A percentile compares a stretch with the other conserved stretches of the same genome.
Evolutionary conservation across 352 stramenopile genomes (phyloP).

Genomic region (Phytophthora sansomeana): DNA sequence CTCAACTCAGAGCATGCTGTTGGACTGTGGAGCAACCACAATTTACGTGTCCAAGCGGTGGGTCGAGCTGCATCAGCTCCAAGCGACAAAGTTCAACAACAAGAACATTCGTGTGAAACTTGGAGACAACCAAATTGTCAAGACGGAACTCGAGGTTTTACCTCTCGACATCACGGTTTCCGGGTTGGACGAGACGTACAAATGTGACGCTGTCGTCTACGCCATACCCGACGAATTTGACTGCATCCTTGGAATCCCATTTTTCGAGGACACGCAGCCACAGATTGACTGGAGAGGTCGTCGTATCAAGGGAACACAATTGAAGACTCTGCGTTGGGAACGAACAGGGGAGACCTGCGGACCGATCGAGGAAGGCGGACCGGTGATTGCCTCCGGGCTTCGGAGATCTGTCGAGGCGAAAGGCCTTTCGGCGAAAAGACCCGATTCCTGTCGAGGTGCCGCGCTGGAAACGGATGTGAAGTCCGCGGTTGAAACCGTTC

Average conservation of each 20-base stretch:
- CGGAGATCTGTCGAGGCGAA: slow-evolving; percentile 13
- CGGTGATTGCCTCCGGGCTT: slow-evolving; percentile 12
- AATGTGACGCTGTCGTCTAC: too few species aligned
- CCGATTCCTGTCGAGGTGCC: slow-evolving; percentile 9
- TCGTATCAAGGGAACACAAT: too few species aligned
- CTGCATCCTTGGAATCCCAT: too few species aligned
- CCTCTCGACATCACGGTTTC: not conserved
- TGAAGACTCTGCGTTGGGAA: too few species aligned
- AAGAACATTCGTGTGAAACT: slow-evolving; percentile 19
- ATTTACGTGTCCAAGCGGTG: slow-evolving; percentile 5
- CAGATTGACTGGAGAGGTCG: too few species aligned
- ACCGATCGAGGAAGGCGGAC: too few species aligned
- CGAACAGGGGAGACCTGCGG: too few species aligned
- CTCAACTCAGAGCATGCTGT: slow-evolving; percentile 1
- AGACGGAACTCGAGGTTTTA: slow-evolving; percentile 13
- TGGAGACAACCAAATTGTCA: slow-evolving; percentile 13
- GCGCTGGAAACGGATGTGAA: slow-evolving; percentile 14
- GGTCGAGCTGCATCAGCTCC: slow-evolving; percentile 2
- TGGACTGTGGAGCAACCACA: slow-evolving; percentile 13
- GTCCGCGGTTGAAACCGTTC: not conserved
- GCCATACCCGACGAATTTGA: too few species aligned
- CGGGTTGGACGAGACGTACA: too few species aligned
- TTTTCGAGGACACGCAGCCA: too few species aligned
- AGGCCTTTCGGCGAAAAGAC: too few species aligned
- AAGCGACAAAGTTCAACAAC: slow-evolving; percentile 9